phyloP scores from a whole-genome alignment of 192 early-diverging fungal genomes.

The Phycomyces blakesleeanus region DNA sequence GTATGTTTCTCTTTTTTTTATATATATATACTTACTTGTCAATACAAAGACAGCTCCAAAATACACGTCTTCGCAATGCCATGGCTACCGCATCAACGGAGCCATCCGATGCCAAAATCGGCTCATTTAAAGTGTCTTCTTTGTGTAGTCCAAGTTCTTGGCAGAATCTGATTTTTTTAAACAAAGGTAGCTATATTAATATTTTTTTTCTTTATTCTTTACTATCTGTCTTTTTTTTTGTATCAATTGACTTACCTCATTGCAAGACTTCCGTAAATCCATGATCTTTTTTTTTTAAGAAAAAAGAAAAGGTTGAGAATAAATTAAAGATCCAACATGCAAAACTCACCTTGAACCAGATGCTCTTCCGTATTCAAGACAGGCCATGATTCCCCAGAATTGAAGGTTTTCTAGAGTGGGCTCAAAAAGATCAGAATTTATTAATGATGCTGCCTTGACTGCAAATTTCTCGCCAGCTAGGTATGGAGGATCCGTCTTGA shows the following conservation, averaged over 20 bases:
- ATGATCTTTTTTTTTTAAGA: slow-evolving; percentile 24
- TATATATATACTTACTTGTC: slow-evolving; percentile 42
- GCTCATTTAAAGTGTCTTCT: slow-evolving; percentile 31
- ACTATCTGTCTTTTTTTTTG: too few relatives aligned
- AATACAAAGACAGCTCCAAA: slow-evolving; percentile 47
- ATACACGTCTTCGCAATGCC: slow-evolving; percentile 39
- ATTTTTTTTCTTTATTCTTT: too few relatives aligned
- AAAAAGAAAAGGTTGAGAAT: too few relatives aligned
- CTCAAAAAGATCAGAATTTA: slow-evolving; percentile 36
- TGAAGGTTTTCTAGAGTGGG: slow-evolving; percentile 47
- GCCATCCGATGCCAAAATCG: slow-evolving; percentile 35
- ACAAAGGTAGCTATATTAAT: background rate
- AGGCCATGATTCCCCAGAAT: slow-evolving; percentile 32
- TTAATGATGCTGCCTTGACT: slow-evolving; percentile 31
- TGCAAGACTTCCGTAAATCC: slow-evolving; percentile 53
- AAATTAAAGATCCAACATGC: too few relatives aligned
- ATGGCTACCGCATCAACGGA: slow-evolving; percentile 36
- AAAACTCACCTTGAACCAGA: slow-evolving; percentile 17
- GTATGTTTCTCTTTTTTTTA: too few relatives aligned
- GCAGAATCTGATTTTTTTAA: slow-evolving; percentile 25
- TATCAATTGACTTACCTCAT: too few relatives aligned
- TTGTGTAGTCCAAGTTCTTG: slow-evolving; percentile 50
- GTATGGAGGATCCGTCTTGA: slow-evolving; percentile 44
- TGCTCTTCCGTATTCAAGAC: slow-evolving; percentile 30
- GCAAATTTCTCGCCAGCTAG: slow-evolving; percentile 49